phyloP scores from a whole-genome alignment of 192 early-diverging fungal species.

The Coemansia sp. region DNA sequence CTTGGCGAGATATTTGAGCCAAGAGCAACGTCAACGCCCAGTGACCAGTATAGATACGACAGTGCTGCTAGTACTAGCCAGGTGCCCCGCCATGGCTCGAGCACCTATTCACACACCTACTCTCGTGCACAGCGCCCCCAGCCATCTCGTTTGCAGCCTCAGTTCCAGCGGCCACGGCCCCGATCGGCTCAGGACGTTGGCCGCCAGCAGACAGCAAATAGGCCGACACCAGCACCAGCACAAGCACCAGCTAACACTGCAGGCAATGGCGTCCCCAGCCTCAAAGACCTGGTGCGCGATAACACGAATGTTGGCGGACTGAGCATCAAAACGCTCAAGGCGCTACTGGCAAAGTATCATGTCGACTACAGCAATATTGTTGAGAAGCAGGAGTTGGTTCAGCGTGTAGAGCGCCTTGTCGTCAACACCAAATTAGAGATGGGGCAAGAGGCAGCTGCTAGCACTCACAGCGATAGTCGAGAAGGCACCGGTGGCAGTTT shows the following conservation, averaged over 20 bases:
- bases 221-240: background rate
- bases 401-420: constrained; percentile 62
- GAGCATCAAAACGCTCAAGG: constrained; percentile 68
- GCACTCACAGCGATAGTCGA: background rate
- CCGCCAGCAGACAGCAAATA: background rate
- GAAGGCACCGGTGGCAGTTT: constrained; percentile 13
- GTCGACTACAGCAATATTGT: constrained; percentile 68
- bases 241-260: background rate
- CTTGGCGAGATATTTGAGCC: constrained; percentile 18
- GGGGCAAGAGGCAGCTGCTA: constrained; percentile 41
- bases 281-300: constrained; percentile 39
- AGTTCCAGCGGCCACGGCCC: constrained; percentile 19
- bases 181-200: constrained; percentile 15
- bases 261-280: constrained; percentile 6
- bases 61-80: background rate
- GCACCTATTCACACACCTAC: constrained; percentile 25
- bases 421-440: constrained; percentile 57
- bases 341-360: constrained; percentile 59
- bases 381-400: constrained; percentile 75
- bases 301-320: constrained; percentile 57
- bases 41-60: background rate
- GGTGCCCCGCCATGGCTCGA: background rate
- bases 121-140: constrained; percentile 4
- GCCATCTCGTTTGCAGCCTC: constrained; percentile 13
- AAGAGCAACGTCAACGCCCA: background rate